Percentiles rank a stretch among this genome's conserved stretches.
Evolutionary conservation across 2,329 filamentous ascomycete genomes (phyloP).

Genomic region (Aspergillus viridinutans): DNA sequence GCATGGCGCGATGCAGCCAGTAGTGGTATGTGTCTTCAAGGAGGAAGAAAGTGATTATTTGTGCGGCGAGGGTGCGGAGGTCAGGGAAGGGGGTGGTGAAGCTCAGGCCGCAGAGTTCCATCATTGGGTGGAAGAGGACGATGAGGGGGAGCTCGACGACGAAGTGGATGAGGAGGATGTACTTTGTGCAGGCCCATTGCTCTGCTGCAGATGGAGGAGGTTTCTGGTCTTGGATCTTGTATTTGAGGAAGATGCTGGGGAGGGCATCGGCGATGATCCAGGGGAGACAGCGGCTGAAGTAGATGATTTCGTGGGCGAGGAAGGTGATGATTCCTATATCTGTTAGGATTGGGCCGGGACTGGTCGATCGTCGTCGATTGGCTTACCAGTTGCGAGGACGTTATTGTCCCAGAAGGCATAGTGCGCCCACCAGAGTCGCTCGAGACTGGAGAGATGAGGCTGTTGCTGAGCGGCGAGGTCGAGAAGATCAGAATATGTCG

Average conservation of each 20-base stretch:
- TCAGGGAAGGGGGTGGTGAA: constrained; percentile 84
- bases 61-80: constrained; percentile 73
- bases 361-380: too few species aligned
- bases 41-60: constrained; percentile 88
- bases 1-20: constrained; percentile 85
- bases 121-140: constrained; percentile 87
- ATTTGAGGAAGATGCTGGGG: constrained; percentile 73
- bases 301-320: constrained; percentile 83
- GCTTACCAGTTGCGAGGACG: constrained; percentile 58
- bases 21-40: constrained; percentile 97
- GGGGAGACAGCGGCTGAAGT: constrained; percentile 84
- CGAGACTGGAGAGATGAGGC: constrained; percentile 75
- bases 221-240: constrained; percentile 89
- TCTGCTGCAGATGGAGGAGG: constrained; percentile 73
- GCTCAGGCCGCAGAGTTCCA: constrained; percentile 80
- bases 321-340: constrained; percentile 93
- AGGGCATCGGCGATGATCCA: constrained; percentile 88
- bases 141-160: constrained; percentile 96
- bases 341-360: neutral
- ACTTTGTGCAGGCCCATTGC: constrained; percentile 84
- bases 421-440: constrained; percentile 90
- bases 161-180: constrained; percentile 90
- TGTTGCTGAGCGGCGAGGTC: constrained; percentile 64
- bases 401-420: constrained; percentile 97
- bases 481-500: constrained; percentile 60